Percentiles rank a stretch among this genome's conserved stretches.
Conservation (phyloP, 179 eudicot genomes). For the Beta corolliflora region DNA sequence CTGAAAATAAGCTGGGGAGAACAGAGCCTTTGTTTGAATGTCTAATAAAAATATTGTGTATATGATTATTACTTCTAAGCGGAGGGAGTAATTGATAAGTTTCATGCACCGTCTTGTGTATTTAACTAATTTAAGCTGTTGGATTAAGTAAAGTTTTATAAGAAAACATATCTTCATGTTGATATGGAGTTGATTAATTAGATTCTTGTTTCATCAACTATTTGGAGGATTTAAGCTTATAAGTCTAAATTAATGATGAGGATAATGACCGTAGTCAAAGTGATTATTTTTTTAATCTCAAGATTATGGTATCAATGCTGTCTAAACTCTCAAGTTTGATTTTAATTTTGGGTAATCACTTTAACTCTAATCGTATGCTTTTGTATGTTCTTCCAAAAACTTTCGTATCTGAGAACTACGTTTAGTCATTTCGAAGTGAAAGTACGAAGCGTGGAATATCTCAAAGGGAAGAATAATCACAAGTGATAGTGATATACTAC, state of each 20-base stretch:
- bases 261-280: neutral
- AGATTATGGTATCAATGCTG: slow-evolving; percentile 8
- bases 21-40: no score
- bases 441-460: slow-evolving; percentile 2
- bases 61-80: neutral
- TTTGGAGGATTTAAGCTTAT: neutral
- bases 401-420: neutral
- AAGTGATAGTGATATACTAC: neutral
- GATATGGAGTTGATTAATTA: neutral
- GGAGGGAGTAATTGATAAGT: neutral
- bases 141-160: neutral
- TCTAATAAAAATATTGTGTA: no score
- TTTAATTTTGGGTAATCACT: neutral
- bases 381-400: neutral
- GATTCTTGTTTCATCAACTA: slow-evolving; percentile 19
- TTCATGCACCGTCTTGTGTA: slow-evolving; percentile 2
- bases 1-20: no score
- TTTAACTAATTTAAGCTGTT: neutral
- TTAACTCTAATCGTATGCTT: neutral
- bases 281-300: neutral
- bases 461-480: neutral
- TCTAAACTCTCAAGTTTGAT: neutral
- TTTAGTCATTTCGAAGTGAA: slow-evolving; percentile 8
- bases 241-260: neutral
- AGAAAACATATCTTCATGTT: slow-evolving; percentile 6